phyloP scores from a whole-genome alignment of 2,329 filamentous ascomycete species.

The Pseudogymnoascus sp. region DNA sequence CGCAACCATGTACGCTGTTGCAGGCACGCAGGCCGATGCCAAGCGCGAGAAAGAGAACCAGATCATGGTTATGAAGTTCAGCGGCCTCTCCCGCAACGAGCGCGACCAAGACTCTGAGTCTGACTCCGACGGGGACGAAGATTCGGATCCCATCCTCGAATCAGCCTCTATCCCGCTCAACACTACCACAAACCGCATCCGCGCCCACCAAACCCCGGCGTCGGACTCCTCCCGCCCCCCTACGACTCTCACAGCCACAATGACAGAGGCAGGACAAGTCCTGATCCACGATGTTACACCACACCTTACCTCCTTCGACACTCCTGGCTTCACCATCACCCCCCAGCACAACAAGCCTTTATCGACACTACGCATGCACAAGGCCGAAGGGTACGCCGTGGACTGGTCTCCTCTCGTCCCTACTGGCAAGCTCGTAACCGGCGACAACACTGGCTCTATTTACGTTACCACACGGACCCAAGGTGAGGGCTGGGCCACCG shows the following conservation, averaged over 20 bases:
- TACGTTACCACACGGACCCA: slow-evolving; percentile 80
- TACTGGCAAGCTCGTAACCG: slow-evolving; percentile 78
- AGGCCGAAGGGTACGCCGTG: slow-evolving; percentile 88
- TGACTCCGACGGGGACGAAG: slow-evolving; percentile 58
- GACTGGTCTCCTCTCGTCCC: slow-evolving; percentile 86
- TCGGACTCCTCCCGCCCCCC: slow-evolving; percentile 62
- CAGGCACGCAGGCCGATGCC: slow-evolving; percentile 83
- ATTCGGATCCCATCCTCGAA: slow-evolving; percentile 83
- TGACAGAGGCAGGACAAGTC: slow-evolving; percentile 83
- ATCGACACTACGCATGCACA: slow-evolving; percentile 82
- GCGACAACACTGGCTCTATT: slow-evolving; percentile 84
- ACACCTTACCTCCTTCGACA: slow-evolving; percentile 82
- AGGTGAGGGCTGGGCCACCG: slow-evolving; percentile 82
- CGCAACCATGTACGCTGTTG: slow-evolving; percentile 88
- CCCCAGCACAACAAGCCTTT: slow-evolving; percentile 82
- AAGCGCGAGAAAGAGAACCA: slow-evolving; percentile 76
- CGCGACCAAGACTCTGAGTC: slow-evolving; percentile 57
- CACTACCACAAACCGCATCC: slow-evolving; percentile 89
- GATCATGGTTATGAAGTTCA: slow-evolving; percentile 93
- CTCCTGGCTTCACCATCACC: slow-evolving; percentile 71
- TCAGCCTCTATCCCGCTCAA: slow-evolving; percentile 78
- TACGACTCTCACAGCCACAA: slow-evolving; percentile 78
- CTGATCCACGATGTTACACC: slow-evolving; percentile 92
- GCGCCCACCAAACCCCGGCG: slow-evolving; percentile 70
- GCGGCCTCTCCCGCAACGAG: slow-evolving; percentile 82